Conservation (phyloP, 2,329 filamentous ascomycete genomes). For the Cercospora sojina region DNA sequence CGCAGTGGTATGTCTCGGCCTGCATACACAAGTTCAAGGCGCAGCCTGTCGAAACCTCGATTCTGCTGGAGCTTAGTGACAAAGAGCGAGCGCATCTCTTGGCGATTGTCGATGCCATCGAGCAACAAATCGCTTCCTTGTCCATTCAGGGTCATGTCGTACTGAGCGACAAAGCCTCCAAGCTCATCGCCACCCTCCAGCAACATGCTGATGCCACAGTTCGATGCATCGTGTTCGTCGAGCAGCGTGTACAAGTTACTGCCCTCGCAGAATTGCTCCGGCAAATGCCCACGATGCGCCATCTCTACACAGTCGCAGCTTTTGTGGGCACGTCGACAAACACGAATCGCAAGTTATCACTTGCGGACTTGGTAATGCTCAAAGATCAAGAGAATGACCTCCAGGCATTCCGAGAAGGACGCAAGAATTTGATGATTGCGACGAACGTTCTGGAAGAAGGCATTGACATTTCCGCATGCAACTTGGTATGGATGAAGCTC, state of each 20-base stretch:
- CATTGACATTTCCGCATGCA: slow-evolving; percentile 62
- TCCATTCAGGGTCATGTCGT: neutral
- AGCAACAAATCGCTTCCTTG: neutral
- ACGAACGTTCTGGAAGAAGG: slow-evolving; percentile 62
- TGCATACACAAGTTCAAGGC: slow-evolving; percentile 38
- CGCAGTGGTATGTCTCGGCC: slow-evolving; percentile 42
- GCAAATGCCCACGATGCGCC: slow-evolving; percentile 28
- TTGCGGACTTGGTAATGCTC: slow-evolving; percentile 52
- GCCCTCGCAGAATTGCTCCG: slow-evolving; percentile 38
- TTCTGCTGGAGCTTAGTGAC: slow-evolving; percentile 35
- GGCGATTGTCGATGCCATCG: slow-evolving; percentile 20
- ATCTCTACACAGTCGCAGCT: slow-evolving; percentile 45
- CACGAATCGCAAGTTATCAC: slow-evolving; percentile 44
- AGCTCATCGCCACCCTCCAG: slow-evolving; percentile 40
- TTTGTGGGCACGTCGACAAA: slow-evolving; percentile 55
- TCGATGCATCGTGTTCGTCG: slow-evolving; percentile 49
- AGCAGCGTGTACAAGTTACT: slow-evolving; percentile 46
- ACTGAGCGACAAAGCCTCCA: slow-evolving; percentile 26
- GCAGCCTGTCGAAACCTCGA: slow-evolving; percentile 26
- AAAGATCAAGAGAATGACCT: slow-evolving; percentile 53
- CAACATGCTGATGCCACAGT: slow-evolving; percentile 37
- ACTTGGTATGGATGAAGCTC: slow-evolving; percentile 44
- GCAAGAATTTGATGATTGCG: slow-evolving; percentile 57
- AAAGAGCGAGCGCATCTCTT: slow-evolving; percentile 38
- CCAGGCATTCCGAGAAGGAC: slow-evolving; percentile 53